Percentiles rank a stretch among this genome's conserved stretches.
Evolutionary conservation across 495 filamentous ascomycete genomes (phyloP).

Genomic region (Penicillium lividum): DNA sequence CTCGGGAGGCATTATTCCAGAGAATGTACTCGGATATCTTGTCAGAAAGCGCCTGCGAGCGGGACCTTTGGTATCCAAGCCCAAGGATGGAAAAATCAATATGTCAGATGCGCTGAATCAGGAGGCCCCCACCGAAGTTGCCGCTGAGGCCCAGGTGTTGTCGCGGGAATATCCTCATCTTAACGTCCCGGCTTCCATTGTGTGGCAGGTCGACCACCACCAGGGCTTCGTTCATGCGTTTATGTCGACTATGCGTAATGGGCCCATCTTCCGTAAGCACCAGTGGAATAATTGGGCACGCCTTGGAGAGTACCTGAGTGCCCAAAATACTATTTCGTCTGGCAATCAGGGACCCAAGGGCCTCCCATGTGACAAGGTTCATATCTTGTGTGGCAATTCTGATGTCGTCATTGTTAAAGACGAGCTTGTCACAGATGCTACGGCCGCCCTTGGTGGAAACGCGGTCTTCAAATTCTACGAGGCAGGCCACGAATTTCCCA

Average conservation of each 20-base stretch:
- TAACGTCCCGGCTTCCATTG: conserved; percentile 45
- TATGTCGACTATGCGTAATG: conserved; percentile 58
- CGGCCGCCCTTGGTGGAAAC: conserved; percentile 49
- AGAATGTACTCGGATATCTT: conserved; percentile 52
- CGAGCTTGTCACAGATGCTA: conserved; percentile 59
- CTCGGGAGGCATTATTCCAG: conserved; percentile 57
- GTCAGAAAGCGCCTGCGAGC: conserved; percentile 56
- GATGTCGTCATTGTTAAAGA: conserved; percentile 56
- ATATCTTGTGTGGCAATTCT: conserved; percentile 54
- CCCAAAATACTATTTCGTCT: conserved; percentile 34
- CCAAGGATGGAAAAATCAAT: conserved; percentile 26
- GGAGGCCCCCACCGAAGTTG: conserved; percentile 38
- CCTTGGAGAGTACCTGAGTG: conserved; percentile 52
- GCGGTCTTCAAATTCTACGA: conserved; percentile 48
- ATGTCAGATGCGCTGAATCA: conserved; percentile 40
- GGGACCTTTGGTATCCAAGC: conserved; percentile 38
- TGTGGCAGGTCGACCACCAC: conserved; percentile 60
- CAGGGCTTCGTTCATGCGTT: conserved; percentile 57
- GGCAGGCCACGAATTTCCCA: conserved; percentile 61
- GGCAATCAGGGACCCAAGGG: conserved; percentile 23
- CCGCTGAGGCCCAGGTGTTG: conserved; percentile 41
- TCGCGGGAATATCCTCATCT: conserved; percentile 47
- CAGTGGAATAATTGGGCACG: conserved; percentile 55
- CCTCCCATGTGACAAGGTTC: conserved; percentile 50
- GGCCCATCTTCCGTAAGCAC: conserved; percentile 53